Base-by-base conservation (phyloP, 495 filamentous ascomycete genomes). In the Aspergillus bridgeri region DNA sequence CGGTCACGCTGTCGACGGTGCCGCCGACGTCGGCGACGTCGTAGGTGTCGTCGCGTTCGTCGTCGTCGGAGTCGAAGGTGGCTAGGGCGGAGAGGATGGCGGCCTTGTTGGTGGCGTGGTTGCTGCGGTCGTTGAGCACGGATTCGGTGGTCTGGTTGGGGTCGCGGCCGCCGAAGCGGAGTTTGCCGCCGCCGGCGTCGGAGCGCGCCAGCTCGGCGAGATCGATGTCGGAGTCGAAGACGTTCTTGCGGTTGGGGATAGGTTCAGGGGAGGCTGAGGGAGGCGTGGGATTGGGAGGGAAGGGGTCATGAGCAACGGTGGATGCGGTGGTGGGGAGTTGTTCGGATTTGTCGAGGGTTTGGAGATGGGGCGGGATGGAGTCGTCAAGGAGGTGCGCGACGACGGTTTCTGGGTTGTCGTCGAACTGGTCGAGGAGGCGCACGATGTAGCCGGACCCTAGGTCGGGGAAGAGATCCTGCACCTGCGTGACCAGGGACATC, bases 21-120 rank as follows among this genome's bases (percentile, higher is more conserved):
- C 92, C 90, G 54, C 94, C 94, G 6, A 97, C 91, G 62, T 98
- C 94, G 43, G 82, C 89, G 8, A 85, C 81, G 63, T 98, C 94
- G 71, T 98, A 98, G 2, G 94, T 98, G 66, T 98, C 94, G 73
- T 98, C 94, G 33, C 91, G 86, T 74, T 98, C 94, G 73, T 98
- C 94, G 66, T 97, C 93, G 62, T 96, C 94, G 0, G 86, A 86
- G 75, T 98, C 93, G 65, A 98, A 96, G 5, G 89, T 83, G 11
- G 91, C 89, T 11, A 98, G 85, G 0, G 94, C 94, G 20, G 94
- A 88, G 13, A 96, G 81, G 66, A 98, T 97, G 29, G 91, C 88
- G 5, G 91, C 88, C 75, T 96, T 97, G 65, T 86, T 82, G 42
- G 82, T 75, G 24, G 85, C 79, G 27, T 81, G 79, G 42, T 86